Percentiles rank a stretch among this genome's conserved stretches.
Evolutionary conservation across 75 land plant species (phyloP).

Genomic region (Gnetum montanum): DNA sequence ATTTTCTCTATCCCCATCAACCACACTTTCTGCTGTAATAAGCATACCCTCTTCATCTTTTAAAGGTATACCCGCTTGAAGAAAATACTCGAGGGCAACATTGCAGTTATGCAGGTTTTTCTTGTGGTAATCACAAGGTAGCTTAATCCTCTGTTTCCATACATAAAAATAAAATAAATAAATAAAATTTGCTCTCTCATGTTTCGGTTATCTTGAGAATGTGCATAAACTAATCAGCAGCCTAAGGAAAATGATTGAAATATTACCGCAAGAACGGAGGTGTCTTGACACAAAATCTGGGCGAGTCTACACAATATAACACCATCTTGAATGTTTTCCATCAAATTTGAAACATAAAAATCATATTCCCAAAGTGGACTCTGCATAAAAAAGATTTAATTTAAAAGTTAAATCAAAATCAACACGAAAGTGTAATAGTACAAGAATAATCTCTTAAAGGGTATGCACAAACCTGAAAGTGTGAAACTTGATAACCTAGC

Average conservation of each 20-base stretch:
- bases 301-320: conserved; percentile 65
- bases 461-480: conserved; percentile 57
- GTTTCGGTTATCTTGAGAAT: no score
- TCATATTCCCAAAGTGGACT: conserved; percentile 58
- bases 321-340: conserved; percentile 77
- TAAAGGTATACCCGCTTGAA: conserved; percentile 51
- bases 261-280: conserved; percentile 55
- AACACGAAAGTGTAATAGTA: not conserved
- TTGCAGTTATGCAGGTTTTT: conserved; percentile 56
- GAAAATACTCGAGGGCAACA: conserved; percentile 53
- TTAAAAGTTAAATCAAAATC: no score
- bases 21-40: conserved; percentile 60
- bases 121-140: conserved; percentile 51
- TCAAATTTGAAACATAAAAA: conserved; percentile 47
- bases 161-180: not conserved
- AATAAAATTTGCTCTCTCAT: not conserved
- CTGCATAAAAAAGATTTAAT: no score
- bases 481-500: conserved; percentile 63
- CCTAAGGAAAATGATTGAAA: not conserved
- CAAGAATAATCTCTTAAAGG: no score
- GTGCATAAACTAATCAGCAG: not conserved
- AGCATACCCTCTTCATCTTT: conserved; percentile 47
- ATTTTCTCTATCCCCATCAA: conserved; percentile 47
- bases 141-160: conserved; percentile 44
- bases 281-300: conserved; percentile 55